A percentile compares a stretch with the other conserved stretches of the same genome.
phyloP scores from a whole-genome alignment of 495 filamentous ascomycete genomes.

The Penicillium paxilli region DNA sequence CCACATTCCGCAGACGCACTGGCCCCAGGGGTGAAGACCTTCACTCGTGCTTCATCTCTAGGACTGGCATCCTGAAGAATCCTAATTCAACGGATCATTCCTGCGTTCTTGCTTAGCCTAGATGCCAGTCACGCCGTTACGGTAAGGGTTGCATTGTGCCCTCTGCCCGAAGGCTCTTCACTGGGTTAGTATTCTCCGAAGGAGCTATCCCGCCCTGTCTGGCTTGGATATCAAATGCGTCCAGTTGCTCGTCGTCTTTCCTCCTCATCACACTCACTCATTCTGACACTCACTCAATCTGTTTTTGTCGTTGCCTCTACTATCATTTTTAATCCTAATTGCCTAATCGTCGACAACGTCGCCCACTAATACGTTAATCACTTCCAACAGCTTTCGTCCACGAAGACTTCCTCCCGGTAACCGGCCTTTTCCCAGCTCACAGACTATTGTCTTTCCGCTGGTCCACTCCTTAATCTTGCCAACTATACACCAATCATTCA shows the following conservation, averaged over 20 bases:
- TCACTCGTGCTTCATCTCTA: slow-evolving; percentile 68
- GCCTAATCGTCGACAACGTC: slow-evolving; percentile 18
- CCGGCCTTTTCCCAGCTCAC: slow-evolving; percentile 36
- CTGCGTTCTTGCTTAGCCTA: slow-evolving; percentile 53
- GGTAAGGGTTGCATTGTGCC: slow-evolving; percentile 63
- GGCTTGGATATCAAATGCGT: slow-evolving; percentile 28
- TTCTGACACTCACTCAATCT: background rate
- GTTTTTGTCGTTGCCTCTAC: background rate
- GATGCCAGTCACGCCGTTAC: slow-evolving; percentile 60
- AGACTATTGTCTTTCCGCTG: slow-evolving; percentile 44
- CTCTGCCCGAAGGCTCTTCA: slow-evolving; percentile 47
- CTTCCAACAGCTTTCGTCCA: slow-evolving; percentile 41
- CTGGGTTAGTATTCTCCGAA: slow-evolving; percentile 47
- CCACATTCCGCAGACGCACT: slow-evolving; percentile 56
- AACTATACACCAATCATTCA: slow-evolving; percentile 61
- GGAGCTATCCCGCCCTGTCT: slow-evolving; percentile 18
- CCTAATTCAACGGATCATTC: slow-evolving; percentile 45
- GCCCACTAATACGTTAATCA: slow-evolving; percentile 42
- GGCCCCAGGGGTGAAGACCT: slow-evolving; percentile 65
- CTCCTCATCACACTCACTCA: slow-evolving; percentile 13
- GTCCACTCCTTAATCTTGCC: slow-evolving; percentile 47
- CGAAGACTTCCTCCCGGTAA: slow-evolving; percentile 41
- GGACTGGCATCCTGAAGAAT: slow-evolving; percentile 42
- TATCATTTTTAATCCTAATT: slow-evolving; percentile 18
- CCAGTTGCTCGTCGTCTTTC: slow-evolving; percentile 13